These are phyloP conservation scores for Penicillium macrosclerotiorum DNA, from an alignment of 495 filamentous ascomycete genomes.

Conservation along the genomic window DNA sequence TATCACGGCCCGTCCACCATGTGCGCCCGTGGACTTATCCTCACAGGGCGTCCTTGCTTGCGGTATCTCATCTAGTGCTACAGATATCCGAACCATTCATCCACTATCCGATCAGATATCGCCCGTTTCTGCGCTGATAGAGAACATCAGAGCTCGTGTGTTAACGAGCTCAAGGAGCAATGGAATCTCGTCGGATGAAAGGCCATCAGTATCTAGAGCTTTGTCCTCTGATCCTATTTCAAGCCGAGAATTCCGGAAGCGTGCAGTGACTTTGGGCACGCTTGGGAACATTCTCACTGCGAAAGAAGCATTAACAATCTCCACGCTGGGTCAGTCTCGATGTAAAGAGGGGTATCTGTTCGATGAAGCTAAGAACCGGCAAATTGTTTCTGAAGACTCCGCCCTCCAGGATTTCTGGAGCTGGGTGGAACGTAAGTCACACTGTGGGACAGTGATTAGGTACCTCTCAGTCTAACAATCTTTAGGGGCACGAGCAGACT, in stretches of 20 bases:
- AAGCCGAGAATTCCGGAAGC: constrained; percentile 46
- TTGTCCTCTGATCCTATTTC: constrained; percentile 28
- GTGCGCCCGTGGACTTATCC: constrained; percentile 47
- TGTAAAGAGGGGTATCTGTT: constrained; percentile 79
- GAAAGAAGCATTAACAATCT: constrained; percentile 43
- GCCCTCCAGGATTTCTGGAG: constrained; percentile 75
- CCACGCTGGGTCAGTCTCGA: constrained; percentile 46
- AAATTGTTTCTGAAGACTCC: constrained; percentile 67
- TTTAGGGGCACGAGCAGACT: constrained; percentile 62
- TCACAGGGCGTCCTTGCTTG: constrained; percentile 40
- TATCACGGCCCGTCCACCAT: constrained; percentile 58
- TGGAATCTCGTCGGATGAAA: constrained; percentile 3
- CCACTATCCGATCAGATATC: constrained; percentile 31
- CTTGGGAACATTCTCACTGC: constrained; percentile 27
- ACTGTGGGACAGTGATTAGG: neutral
- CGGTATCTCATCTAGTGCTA: constrained; percentile 26
- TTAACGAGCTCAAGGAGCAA: constrained; percentile 17
- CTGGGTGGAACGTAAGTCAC: constrained; percentile 68
- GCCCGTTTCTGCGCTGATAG: constrained; percentile 30
- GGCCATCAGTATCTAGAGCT: constrained; percentile 5
- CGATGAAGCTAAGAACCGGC: constrained; percentile 64
- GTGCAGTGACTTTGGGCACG: constrained; percentile 28
- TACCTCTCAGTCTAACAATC: constrained; percentile 16
- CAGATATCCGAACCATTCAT: constrained; percentile 31
- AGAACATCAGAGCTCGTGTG: constrained; percentile 28